These are phyloP conservation scores for Xylaria arbuscula DNA, from an alignment of 2,329 filamentous ascomycete genomes.

Conservation along the genomic window DNA sequence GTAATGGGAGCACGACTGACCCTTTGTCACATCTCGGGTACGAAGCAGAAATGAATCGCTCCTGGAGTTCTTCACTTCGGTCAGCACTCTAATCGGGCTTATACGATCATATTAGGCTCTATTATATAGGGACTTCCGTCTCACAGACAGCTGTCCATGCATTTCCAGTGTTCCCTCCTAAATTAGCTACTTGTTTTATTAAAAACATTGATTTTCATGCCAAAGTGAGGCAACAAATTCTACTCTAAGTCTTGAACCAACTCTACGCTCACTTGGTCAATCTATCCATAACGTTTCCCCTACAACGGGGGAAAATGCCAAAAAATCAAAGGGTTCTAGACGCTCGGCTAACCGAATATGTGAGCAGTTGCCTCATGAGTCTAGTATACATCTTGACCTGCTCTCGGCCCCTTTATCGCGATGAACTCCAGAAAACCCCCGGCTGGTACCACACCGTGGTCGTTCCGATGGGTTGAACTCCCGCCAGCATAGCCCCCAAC, in stretches of 20 bases:
- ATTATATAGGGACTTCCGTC: conserved; percentile 17
- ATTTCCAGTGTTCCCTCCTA: conserved; percentile 39
- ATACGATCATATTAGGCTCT: conserved; percentile 8
- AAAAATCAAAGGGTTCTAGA: conserved; percentile 1
- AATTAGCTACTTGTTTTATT: conserved; percentile 24
- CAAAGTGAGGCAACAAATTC: conserved; percentile 21
- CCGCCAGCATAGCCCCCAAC: background rate
- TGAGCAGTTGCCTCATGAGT: background rate
- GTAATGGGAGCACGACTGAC: conserved; percentile 21
- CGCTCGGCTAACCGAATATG: background rate
- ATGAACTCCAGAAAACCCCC: conserved; percentile 10
- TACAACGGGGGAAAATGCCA: background rate
- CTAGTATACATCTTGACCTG: background rate
- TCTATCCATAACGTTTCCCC: background rate
- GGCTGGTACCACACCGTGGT: conserved; percentile 5
- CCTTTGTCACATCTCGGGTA: conserved; percentile 26
- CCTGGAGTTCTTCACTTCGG: background rate
- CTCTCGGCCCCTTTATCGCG: background rate
- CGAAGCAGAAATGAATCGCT: conserved; percentile 8
- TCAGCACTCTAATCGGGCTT: conserved; percentile 11
- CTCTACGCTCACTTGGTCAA: conserved; percentile 9
- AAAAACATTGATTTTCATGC: conserved; percentile 2
- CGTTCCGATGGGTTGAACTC: background rate
- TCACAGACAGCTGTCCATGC: conserved; percentile 42
- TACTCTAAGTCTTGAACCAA: conserved; percentile 15